Base-by-base conservation (phyloP, 805 yeast species). In the Saccharomycopsis guyanensis region DNA sequence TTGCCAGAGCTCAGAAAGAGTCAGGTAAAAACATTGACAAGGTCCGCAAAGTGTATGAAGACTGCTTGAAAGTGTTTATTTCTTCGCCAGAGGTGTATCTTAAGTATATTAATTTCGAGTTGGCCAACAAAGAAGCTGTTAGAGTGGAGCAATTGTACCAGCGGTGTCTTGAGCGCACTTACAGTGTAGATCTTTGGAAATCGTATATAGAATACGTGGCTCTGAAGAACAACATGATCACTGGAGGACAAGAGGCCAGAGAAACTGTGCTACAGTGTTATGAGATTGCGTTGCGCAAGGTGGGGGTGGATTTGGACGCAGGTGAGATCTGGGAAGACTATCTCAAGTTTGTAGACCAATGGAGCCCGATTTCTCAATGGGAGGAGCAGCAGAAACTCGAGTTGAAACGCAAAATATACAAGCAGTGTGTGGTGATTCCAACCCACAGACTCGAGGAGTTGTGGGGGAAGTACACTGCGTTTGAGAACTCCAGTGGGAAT, bases 381-480 rank as follows among this genome's bases (percentile, higher is more conserved):
- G 97, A 91, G 59, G 82, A 78, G 53, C 88, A 84, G 59, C 89
- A 84, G 55, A 82, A 85, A 53, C 72, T 75, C 57, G 96, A 86
- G 57, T 68, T 81, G 57, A 75, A 84, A 40, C 72, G 97, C 56
- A 80, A 78, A 52, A 71, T 83, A 3, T 86, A 82, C 61, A 76
- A 82, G 54, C 75, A 75, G 49, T 78, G 83, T 53, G 69, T 88
- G 16, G 68, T 74, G n/a, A 71, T 79, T n/a, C 98, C 98, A 3
- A 70, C 86, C 23, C 73, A 73, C 42, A 77, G 79, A 50, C 66
- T 91, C 40, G 96, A 89, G 59, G 71, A 70, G 19, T 68, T 84
- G 46, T 91, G 98, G 98, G 69, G 75, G 49, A 78, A 69, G 42
- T 91, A 88, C 62, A 81, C 86, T 19, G 69, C 72, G 49, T 93